These are phyloP conservation scores for Trichoderma citrinoviride DNA, from an alignment of 2,329 filamentous ascomycete species.

Conservation along the genomic window DNA sequence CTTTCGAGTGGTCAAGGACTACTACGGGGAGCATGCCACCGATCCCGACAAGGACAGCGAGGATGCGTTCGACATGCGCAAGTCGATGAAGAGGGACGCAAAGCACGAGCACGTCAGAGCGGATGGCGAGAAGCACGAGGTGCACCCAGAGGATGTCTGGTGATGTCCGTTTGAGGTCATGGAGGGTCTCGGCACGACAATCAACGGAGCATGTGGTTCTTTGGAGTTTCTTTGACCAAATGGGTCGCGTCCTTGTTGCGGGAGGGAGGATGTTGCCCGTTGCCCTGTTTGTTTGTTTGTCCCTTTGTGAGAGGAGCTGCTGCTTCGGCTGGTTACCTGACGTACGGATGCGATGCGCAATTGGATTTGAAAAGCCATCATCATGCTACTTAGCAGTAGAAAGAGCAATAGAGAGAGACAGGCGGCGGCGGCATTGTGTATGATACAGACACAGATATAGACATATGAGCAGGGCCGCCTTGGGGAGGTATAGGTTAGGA, in stretches of 20 bases:
- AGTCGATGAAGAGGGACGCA: conserved; percentile 78
- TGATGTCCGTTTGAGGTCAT: conserved; percentile 35
- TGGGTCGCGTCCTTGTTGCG: neutral
- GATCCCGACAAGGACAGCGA: conserved; percentile 64
- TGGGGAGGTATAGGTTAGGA: too few species aligned
- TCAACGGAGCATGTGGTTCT: neutral
- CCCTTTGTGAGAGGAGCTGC: too few species aligned
- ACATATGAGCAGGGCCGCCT: too few species aligned
- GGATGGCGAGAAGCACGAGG: conserved; percentile 74
- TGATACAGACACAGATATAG: too few species aligned
- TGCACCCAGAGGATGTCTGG: conserved; percentile 85
- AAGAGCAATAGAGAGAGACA: too few species aligned
- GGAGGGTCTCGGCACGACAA: neutral
- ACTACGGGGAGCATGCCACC: conserved; percentile 82
- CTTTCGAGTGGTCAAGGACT: conserved; percentile 82
- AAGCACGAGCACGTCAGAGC: conserved; percentile 72
- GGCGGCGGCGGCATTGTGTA: too few species aligned
- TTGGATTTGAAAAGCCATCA: too few species aligned
- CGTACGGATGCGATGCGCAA: too few species aligned
- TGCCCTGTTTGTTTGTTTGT: too few species aligned
- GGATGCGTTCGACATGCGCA: conserved; percentile 97
- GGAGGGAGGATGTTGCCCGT: too few species aligned
- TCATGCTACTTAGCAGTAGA: too few species aligned
- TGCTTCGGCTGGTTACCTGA: too few species aligned
- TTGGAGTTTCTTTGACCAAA: neutral